phyloP scores from a whole-genome alignment of 2,329 filamentous ascomycete species.

The Verticillium longisporum region DNA sequence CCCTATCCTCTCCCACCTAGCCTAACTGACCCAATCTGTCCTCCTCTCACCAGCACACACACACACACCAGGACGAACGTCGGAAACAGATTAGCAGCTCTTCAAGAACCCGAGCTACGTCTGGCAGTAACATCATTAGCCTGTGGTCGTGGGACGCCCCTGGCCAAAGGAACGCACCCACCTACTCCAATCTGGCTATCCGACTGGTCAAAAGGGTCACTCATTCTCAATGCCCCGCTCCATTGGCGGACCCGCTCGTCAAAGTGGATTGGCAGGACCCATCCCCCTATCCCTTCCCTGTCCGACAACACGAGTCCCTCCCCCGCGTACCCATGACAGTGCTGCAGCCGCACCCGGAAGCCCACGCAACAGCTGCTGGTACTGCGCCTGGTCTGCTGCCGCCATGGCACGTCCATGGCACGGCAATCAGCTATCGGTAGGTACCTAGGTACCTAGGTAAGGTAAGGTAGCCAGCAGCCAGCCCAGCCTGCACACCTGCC shows the following conservation, averaged over 20 bases:
- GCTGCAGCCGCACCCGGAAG: neutral
- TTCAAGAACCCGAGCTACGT: neutral
- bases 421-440: too few species aligned
- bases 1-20: neutral
- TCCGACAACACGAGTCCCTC: neutral
- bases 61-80: neutral
- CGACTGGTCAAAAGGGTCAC: neutral
- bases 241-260: neutral
- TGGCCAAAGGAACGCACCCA: neutral
- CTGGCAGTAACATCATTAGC: neutral
- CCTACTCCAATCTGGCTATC: neutral
- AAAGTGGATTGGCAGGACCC: neutral
- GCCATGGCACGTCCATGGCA: too few species aligned
- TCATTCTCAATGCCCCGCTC: neutral
- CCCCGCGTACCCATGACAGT: neutral
- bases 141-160: neutral
- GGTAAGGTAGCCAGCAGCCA: too few species aligned
- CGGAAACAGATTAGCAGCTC: neutral
- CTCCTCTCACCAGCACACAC: neutral
- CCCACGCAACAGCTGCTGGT: neutral
- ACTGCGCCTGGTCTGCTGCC: too few species aligned
- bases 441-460: too few species aligned
- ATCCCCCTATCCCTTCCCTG: neutral
- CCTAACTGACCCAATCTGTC: neutral
- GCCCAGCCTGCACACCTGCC: too few species aligned